Evolutionary conservation across 2,329 filamentous ascomycete species (phyloP), one percentile per base, ranked within the genome.

Genomic region (Penicillium paneum): DNA sequence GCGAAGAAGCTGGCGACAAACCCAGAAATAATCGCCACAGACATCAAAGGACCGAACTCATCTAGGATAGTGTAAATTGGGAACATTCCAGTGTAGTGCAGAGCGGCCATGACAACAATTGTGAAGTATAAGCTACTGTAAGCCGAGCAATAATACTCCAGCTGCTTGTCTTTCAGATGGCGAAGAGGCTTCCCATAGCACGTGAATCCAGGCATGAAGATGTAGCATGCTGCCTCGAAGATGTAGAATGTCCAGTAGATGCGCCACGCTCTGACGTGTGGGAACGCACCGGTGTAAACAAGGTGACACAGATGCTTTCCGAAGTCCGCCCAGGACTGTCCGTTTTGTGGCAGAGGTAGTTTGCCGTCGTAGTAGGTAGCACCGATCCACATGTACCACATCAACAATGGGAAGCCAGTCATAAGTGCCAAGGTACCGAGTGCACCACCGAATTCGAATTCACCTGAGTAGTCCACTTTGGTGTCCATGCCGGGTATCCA

Each of bases 321-420:
- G 70, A 97, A 97, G 3, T 91, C 85, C 7, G 66, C 55, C 69
- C 84, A 83, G 55, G 81, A 84, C 77, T 96, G 81, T 35, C 82
- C 86, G 13, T 81, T 66, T 1, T 76, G 75, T 0, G 86, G 89
- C 24, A 79, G 75, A 8, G 94, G 94, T 24, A 94, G 78, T 58
- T 88, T 84, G 59, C 93, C 93, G 67, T 91, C 79, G 76, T 97
- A 97, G 77, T 92, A 95, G 29, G 87, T 91, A 12, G 93, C 89
- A 36, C 94, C 94, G 71, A 96, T 86, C 90, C 91, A 97, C 92
- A 97, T 96, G 78, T 97, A 97, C 83, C 90, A 97, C 93, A 97
- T 97, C 63, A 97, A 81, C 26, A 86, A 56, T 12, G 94, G 94
- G 74, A 97, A 99, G 41, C 88, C 85, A 59, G 90, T 79, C 90